phyloP scores from a whole-genome alignment of 2,329 filamentous ascomycete species.

The Exutisphaerella laricina region DNA sequence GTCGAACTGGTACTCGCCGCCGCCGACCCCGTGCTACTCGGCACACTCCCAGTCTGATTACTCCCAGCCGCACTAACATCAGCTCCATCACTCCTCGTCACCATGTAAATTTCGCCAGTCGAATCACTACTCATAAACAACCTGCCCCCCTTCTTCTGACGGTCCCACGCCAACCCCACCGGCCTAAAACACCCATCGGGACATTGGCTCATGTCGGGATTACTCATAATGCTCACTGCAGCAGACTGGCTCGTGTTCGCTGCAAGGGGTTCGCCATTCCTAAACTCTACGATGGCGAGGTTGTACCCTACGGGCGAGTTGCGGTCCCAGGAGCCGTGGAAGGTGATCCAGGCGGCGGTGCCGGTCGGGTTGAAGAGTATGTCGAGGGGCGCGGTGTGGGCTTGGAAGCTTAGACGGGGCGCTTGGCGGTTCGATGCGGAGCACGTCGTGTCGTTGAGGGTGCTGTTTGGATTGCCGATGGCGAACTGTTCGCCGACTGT shows the following conservation, averaged over 20 bases:
- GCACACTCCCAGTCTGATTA: conserved; percentile 17
- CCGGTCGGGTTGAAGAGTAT: conserved; percentile 60
- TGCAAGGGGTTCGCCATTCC: conserved; percentile 43
- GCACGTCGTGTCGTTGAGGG: conserved; percentile 46
- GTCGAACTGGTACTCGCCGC: neutral
- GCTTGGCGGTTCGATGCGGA: conserved; percentile 34
- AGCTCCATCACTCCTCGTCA: conserved; percentile 23
- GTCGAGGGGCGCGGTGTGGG: conserved; percentile 67
- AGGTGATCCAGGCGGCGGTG: conserved; percentile 58
- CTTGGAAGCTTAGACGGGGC: conserved; percentile 54
- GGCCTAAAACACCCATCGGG: conserved; percentile 58
- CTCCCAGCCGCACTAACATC: conserved; percentile 14
- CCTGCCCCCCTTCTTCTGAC: conserved; percentile 45
- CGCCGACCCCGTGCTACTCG: conserved; percentile 9
- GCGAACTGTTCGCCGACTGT: conserved; percentile 48
- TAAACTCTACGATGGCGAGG: conserved; percentile 44
- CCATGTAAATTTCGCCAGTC: conserved; percentile 61
- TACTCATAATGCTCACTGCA: conserved; percentile 52
- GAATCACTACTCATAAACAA: conserved; percentile 59
- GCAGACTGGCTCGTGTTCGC: conserved; percentile 41
- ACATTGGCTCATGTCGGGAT: conserved; percentile 49
- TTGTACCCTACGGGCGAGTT: conserved; percentile 48
- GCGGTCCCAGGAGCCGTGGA: conserved; percentile 64
- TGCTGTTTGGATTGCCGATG: conserved; percentile 35
- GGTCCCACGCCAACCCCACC: conserved; percentile 52